These are phyloP conservation scores for Suillus sp. DNA, from an alignment of 768 basidiomycete species.

Conservation along the genomic window DNA sequence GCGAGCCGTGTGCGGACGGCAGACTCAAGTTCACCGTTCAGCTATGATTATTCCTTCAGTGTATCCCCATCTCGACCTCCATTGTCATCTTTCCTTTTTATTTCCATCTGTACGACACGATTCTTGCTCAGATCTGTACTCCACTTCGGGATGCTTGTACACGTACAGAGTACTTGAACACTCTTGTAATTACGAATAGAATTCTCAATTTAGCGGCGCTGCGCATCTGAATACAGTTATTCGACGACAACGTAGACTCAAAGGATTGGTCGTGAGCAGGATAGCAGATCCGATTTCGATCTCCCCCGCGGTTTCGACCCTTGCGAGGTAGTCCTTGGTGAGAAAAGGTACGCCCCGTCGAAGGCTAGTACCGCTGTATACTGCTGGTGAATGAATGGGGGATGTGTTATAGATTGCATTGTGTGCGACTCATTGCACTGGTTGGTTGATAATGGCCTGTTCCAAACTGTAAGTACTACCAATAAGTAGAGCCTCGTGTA, in stretches of 20 bases:
- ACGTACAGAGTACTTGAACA: neutral
- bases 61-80: neutral
- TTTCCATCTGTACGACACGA: neutral
- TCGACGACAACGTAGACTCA: neutral
- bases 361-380: neutral
- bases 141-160: neutral
- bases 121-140: neutral
- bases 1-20: conserved; percentile 42
- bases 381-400: neutral
- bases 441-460: neutral
- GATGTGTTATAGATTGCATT: neutral
- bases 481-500: neutral
- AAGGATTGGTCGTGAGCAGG: neutral
- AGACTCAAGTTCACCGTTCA: conserved; percentile 46
- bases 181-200: conserved; percentile 3
- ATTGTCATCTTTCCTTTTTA: neutral
- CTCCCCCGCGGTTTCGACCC: neutral
- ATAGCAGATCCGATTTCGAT: neutral
- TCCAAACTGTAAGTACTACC: neutral
- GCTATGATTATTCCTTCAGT: conserved; percentile 16
- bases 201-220: neutral
- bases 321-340: neutral
- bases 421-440: neutral
- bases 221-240: no score
- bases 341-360: neutral